phyloP scores from a whole-genome alignment of 352 stramenopile species.

The Pythium insidiosum region DNA sequence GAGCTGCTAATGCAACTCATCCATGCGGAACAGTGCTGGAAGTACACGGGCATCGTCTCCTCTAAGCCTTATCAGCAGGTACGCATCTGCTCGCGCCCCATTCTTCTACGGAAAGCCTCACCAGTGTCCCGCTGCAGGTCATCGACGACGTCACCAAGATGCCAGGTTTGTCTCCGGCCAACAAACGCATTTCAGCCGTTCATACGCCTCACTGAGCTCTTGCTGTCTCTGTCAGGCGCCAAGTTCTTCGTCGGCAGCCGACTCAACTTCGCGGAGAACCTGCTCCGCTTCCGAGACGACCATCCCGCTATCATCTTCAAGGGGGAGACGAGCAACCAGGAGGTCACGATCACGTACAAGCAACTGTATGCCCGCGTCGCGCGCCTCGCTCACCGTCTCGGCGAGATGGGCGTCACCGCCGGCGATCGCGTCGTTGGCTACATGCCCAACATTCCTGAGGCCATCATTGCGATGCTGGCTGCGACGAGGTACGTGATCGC shows the following conservation, averaged over 20 bases:
- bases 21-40: constrained; percentile 34
- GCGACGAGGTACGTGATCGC: constrained; percentile 30
- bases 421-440: constrained; percentile 64
- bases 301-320: constrained; percentile 68
- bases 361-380: constrained; percentile 58
- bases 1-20: neutral
- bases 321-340: constrained; percentile 52
- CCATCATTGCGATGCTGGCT: constrained; percentile 66
- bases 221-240: constrained; percentile 9
- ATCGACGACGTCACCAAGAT: constrained; percentile 62
- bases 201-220: neutral
- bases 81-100: neutral
- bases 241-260: constrained; percentile 65
- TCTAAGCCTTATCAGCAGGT: constrained; percentile 39
- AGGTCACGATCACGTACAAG: constrained; percentile 49
- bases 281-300: constrained; percentile 68
- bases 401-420: constrained; percentile 30
- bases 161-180: constrained; percentile 8
- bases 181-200: constrained; percentile 3
- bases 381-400: constrained; percentile 29
- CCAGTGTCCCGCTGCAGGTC: constrained; percentile 13
- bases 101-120: neutral
- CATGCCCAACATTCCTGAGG: constrained; percentile 63
- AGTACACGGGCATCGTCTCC: constrained; percentile 59
- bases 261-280: constrained; percentile 73